Evolutionary conservation across 257 asterid species (phyloP).

Genomic region (Rauvolfia tetraphylla): DNA sequence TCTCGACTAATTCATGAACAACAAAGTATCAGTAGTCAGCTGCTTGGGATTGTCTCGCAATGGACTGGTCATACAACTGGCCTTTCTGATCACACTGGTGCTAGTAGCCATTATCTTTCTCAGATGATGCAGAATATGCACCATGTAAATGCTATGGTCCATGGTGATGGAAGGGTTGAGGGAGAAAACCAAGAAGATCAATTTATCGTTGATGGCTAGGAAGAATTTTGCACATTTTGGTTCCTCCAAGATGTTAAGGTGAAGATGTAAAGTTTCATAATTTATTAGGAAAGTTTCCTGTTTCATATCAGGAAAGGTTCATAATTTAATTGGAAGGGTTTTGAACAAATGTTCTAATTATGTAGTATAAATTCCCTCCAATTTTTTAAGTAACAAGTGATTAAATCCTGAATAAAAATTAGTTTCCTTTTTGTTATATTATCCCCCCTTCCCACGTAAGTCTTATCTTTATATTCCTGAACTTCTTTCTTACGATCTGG

Average conservation of each 20-base stretch:
- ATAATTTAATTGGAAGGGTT: not conserved
- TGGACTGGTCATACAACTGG: conserved; percentile 77
- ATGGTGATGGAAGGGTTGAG: conserved; percentile 82
- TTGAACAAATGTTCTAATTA: not conserved
- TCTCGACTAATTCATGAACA: conserved; percentile 84
- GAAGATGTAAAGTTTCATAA: conserved; percentile 10
- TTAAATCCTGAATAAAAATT: conserved; percentile 7
- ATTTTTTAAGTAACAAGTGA: conserved; percentile 2
- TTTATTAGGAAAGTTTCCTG: not conserved
- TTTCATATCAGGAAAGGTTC: conserved; percentile 3
- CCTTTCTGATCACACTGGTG: conserved; percentile 76
- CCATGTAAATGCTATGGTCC: conserved; percentile 70
- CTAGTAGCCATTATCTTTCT: conserved; percentile 72
- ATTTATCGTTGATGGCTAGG: conserved; percentile 87
- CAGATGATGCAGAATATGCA: conserved; percentile 97
- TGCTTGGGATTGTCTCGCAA: conserved; percentile 81
- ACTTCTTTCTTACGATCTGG: not conserved
- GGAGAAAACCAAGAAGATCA: conserved; percentile 92
- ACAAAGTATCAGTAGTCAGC: conserved; percentile 73
- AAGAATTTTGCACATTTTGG: conserved; percentile 4
- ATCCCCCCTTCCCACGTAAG: not conserved
- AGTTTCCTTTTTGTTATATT: not conserved
- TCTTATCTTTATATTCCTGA: not conserved
- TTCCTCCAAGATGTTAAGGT: not conserved
- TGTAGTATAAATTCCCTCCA: not conserved